phyloP scores from a whole-genome alignment of 2,329 filamentous ascomycete species.

The Stagonosporopsis tanaceti region DNA sequence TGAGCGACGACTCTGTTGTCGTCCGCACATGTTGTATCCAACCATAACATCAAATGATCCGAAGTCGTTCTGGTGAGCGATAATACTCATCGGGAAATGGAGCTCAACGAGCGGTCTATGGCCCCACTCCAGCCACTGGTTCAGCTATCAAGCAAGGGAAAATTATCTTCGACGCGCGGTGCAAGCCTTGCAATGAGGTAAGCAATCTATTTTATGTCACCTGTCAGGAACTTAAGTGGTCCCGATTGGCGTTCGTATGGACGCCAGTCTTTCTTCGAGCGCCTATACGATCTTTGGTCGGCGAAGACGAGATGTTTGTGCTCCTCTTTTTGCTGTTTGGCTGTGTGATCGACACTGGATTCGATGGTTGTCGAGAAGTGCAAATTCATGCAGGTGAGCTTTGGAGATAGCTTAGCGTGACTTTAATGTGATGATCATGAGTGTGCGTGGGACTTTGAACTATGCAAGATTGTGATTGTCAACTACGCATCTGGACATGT shows the following conservation, averaged over 20 bases:
- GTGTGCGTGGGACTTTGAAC: not conserved
- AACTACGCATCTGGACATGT: not conserved
- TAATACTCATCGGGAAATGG: not conserved
- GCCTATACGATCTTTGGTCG: not conserved
- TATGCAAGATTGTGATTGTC: not conserved
- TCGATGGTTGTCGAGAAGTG: not conserved
- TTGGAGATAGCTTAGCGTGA: not conserved
- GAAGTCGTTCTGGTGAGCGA: constrained; percentile 3
- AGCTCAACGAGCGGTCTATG: not conserved
- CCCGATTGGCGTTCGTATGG: not conserved
- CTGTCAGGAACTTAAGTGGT: not conserved
- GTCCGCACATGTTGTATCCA: constrained; percentile 10
- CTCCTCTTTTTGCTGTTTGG: constrained; percentile 3
- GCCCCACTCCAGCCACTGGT: not conserved
- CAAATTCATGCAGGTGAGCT: not conserved
- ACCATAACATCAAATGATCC: constrained; percentile 1
- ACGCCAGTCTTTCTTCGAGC: not conserved
- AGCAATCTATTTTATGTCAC: not conserved
- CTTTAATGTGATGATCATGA: not conserved
- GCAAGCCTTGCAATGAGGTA: not conserved
- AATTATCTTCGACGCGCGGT: not conserved
- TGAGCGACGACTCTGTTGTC: constrained; percentile 2
- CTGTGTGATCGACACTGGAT: not conserved
- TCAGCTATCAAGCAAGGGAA: constrained; percentile 9
- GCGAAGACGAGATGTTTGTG: constrained; percentile 3